phyloP scores from a whole-genome alignment of 148 eudicot species.

The Talinum fruticosum region DNA sequence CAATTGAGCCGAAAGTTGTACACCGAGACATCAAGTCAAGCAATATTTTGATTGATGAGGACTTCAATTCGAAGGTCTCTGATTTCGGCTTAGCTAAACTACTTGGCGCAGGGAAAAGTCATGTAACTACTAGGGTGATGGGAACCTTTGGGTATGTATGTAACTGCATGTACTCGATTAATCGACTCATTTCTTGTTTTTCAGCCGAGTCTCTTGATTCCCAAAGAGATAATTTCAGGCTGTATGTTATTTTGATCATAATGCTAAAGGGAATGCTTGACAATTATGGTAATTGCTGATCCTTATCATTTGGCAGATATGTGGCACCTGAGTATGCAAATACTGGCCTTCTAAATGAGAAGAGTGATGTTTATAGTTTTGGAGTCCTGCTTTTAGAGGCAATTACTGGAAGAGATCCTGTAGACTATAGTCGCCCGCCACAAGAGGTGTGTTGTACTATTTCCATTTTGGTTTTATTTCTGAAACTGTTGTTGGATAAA shows the following conservation, averaged over 20 bases:
- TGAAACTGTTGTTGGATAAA: conserved; percentile 4
- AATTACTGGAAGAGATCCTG: conserved; percentile 75
- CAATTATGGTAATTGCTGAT: background rate
- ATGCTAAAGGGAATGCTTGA: background rate
- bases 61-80: conserved; percentile 69
- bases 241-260: background rate
- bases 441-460: conserved; percentile 44
- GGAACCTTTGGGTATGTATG: conserved; percentile 69
- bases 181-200: background rate
- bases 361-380: conserved; percentile 76
- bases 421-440: conserved; percentile 63
- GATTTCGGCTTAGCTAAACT: conserved; percentile 80
- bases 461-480: background rate
- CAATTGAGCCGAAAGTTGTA: conserved; percentile 79
- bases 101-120: conserved; percentile 71
- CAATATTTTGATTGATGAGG: conserved; percentile 66
- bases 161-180: background rate
- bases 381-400: conserved; percentile 65
- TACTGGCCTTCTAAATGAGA: conserved; percentile 71
- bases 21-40: conserved; percentile 78
- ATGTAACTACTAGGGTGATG: conserved; percentile 75
- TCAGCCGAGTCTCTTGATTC: background rate
- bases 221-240: background rate
- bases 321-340: conserved; percentile 83
- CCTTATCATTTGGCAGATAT: conserved; percentile 37